A percentile compares a stretch with the other conserved stretches of the same genome.
These are phyloP conservation scores for Schwanniomyces polymorphus DNA, from an alignment of 805 yeast genomes.

Conservation along the genomic window DNA sequence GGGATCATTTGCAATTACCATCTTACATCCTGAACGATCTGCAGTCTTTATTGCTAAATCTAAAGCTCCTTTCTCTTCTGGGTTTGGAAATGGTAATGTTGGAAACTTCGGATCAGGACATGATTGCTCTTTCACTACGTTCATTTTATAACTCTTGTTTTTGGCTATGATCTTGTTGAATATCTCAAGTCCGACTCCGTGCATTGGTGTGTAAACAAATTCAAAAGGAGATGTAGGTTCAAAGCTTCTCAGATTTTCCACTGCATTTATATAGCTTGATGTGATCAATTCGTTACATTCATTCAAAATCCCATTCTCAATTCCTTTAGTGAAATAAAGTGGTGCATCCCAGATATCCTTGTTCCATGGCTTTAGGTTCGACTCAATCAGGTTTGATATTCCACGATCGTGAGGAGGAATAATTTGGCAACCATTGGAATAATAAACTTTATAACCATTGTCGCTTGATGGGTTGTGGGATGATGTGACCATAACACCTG, in stretches of 20 bases:
- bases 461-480: slow-evolving; percentile 84
- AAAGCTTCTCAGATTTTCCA: slow-evolving; percentile 30
- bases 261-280: slow-evolving; percentile 35
- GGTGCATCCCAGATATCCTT: slow-evolving; percentile 47
- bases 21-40: slow-evolving; percentile 41
- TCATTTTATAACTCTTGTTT: slow-evolving; percentile 32
- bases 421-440: slow-evolving; percentile 92
- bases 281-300: slow-evolving; percentile 45
- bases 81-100: slow-evolving; percentile 89
- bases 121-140: slow-evolving; percentile 59
- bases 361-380: slow-evolving; percentile 61
- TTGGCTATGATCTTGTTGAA: slow-evolving; percentile 43
- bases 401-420: slow-evolving; percentile 85
- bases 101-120: slow-evolving; percentile 83
- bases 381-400: slow-evolving; percentile 64
- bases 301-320: slow-evolving; percentile 25
- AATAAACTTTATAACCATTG: slow-evolving; percentile 94
- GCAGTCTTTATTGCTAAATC: slow-evolving; percentile 68
- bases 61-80: slow-evolving; percentile 93
- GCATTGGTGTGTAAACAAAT: slow-evolving; percentile 91
- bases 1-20: slow-evolving; percentile 91
- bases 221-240: slow-evolving; percentile 27
- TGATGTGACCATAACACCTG: slow-evolving; percentile 93
- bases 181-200: slow-evolving; percentile 83
- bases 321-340: slow-evolving; percentile 30